Evolutionary conservation across 2,329 filamentous ascomycete genomes (phyloP), one percentile per base, ranked within the genome.

Genomic region (Botrytis tulipae): DNA sequence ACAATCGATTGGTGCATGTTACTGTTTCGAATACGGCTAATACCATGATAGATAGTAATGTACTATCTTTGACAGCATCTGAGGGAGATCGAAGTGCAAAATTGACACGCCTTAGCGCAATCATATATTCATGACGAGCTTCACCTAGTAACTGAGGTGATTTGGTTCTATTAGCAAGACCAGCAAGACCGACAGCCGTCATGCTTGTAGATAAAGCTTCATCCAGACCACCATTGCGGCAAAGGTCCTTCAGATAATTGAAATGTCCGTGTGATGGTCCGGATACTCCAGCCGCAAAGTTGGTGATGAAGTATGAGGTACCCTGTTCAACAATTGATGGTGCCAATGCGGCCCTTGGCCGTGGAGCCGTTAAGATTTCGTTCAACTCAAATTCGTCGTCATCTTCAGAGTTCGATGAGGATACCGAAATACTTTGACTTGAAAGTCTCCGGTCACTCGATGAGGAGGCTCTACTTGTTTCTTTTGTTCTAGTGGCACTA

Each of bases 11-110:
- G 37, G 81, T 83, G 22, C 85, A 85, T 22, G 84, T 83, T 74
- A 87, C 82, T 78, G 86, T 86, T 78, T 88, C 86, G 44, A 86
- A 88, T 6, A 86, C 84, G 62, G 85, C 84, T 14, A 88, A 81
- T 59, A 88, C 84, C 54, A 88, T 82, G 35, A 88, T 83, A 1
- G 85, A 83, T 14, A 88, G 83, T 82, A 88, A 84, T 1, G 86
- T 88, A 65, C 83, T 85, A 76, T 88, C 87, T 76, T 86, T 85
- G 73, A 84, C 79, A 7, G 83, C 84, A 72, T 86, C 83, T 22
- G 74, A 75, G 0, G 86, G 83, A 66, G 85, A 81, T 66, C 81
- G 79, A 20, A 88, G 80, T 2, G 86, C 85, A n/a, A 81, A 79
- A 70, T 87, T 87, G 14, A 84, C 86, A 68, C 87, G 78, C 16